Evolutionary conservation across 2,329 filamentous ascomycete species (phyloP).

Genomic region (Myriosclerotinia curreyana): DNA sequence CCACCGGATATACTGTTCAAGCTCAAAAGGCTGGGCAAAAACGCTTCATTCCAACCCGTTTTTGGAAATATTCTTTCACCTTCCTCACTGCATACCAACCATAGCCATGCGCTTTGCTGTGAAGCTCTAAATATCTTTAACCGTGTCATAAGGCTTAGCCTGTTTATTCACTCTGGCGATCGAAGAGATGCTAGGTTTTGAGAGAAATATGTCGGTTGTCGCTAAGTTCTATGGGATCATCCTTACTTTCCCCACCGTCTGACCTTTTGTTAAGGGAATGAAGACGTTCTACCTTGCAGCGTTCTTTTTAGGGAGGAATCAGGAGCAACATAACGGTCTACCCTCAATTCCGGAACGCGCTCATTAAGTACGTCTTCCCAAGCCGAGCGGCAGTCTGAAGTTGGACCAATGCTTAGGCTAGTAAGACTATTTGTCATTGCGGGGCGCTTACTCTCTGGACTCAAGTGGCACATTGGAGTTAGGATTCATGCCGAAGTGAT

Average conservation of each 20-base stretch:
- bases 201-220: not conserved
- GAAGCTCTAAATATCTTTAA: too few relatives aligned
- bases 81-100: not conserved
- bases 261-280: not conserved
- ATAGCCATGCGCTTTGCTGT: not conserved
- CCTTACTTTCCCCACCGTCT: not conserved
- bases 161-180: not conserved
- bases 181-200: not conserved
- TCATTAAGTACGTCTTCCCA: not conserved
- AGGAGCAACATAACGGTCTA: not conserved
- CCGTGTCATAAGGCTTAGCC: not conserved
- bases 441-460: not conserved
- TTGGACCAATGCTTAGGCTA: not conserved
- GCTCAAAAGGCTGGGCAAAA: not conserved
- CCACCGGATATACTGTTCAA: not conserved
- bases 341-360: not conserved
- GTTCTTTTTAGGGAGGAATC: not conserved
- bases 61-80: not conserved
- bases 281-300: not conserved
- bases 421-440: too few relatives aligned
- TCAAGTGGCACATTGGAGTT: not conserved
- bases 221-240: not conserved
- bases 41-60: not conserved
- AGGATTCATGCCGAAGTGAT: not conserved
- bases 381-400: not conserved